These are phyloP conservation scores for Hirschioporus abietinus DNA, from an alignment of 768 basidiomycete species.

Conservation along the genomic window DNA sequence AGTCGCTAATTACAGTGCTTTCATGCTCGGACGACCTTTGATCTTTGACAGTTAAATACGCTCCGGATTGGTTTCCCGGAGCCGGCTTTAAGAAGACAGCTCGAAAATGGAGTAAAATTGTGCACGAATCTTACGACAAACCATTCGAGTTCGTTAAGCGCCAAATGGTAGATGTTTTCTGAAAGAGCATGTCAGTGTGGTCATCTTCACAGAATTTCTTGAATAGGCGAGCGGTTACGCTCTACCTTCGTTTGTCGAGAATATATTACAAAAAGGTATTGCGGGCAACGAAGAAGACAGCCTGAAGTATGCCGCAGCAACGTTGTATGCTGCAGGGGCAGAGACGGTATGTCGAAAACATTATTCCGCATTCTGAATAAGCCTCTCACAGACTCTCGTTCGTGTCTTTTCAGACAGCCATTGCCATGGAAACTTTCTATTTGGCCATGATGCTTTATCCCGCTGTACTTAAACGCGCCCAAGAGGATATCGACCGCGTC, in stretches of 20 bases:
- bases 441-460: conserved; percentile 36
- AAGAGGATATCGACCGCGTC: conserved; percentile 36
- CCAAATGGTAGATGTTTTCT: conserved; percentile 10
- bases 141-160: conserved; percentile 16
- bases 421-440: conserved; percentile 28
- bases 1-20: conserved; percentile 1
- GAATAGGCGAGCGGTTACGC: not conserved
- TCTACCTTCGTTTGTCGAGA: not conserved
- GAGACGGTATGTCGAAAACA: conserved; percentile 29
- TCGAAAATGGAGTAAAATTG: conserved; percentile 1
- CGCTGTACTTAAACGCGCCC: conserved; percentile 29
- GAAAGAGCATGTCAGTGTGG: not conserved
- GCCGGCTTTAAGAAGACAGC: conserved; percentile 15
- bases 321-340: conserved; percentile 28
- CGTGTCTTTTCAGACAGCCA: conserved; percentile 22
- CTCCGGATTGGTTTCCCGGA: conserved; percentile 21
- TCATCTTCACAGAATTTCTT: no score
- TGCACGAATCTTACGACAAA: conserved; percentile 8
- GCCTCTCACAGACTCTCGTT: not conserved
- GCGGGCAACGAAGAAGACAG: conserved; percentile 1
- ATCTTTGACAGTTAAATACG: conserved; percentile 9
- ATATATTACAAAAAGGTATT: not conserved
- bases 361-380: not conserved
- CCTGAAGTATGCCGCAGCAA: conserved; percentile 12
- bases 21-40: not conserved